Evolutionary conservation across 2,329 filamentous ascomycete genomes (phyloP).

Genomic region (Aspergillus luchuensis): DNA sequence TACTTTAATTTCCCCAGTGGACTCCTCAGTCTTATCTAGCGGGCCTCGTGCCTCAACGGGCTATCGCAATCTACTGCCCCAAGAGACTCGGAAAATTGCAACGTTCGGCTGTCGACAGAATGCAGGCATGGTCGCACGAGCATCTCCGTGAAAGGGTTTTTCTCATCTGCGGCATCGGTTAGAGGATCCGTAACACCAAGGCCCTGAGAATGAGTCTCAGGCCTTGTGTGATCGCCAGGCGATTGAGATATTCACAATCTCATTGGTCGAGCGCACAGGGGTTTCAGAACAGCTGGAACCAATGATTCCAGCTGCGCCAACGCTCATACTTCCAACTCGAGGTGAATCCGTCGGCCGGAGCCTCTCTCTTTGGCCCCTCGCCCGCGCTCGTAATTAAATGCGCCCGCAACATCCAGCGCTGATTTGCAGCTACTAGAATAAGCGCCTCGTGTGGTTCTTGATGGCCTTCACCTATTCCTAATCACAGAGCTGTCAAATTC

Average conservation of each 20-base stretch:
- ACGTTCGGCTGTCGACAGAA: not conserved
- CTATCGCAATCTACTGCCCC: not conserved
- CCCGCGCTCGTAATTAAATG: slow-evolving; percentile 23
- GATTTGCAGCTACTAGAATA: slow-evolving; percentile 29
- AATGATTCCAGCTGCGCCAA: slow-evolving; percentile 9
- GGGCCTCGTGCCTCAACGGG: not conserved
- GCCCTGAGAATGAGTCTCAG: not conserved
- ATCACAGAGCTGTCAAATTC: slow-evolving; percentile 10
- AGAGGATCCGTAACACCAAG: not conserved
- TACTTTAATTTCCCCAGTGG: slow-evolving; percentile 4
- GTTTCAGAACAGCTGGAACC: slow-evolving; percentile 18
- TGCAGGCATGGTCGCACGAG: not conserved
- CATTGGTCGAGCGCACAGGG: slow-evolving; percentile 15
- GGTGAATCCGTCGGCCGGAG: slow-evolving; percentile 10
- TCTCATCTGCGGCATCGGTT: not conserved
- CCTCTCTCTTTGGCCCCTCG: slow-evolving; percentile 12
- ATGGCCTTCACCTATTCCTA: slow-evolving; percentile 11
- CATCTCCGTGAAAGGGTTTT: not conserved
- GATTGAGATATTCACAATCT: not conserved
- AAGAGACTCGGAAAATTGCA: not conserved
- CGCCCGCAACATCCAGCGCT: slow-evolving; percentile 22
- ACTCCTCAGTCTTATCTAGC: not conserved
- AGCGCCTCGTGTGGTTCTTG: slow-evolving; percentile 23
- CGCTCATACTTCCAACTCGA: not conserved
- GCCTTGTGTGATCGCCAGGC: not conserved